These are phyloP conservation scores for Collybia nuda DNA, from an alignment of 768 basidiomycete genomes.

Conservation along the genomic window DNA sequence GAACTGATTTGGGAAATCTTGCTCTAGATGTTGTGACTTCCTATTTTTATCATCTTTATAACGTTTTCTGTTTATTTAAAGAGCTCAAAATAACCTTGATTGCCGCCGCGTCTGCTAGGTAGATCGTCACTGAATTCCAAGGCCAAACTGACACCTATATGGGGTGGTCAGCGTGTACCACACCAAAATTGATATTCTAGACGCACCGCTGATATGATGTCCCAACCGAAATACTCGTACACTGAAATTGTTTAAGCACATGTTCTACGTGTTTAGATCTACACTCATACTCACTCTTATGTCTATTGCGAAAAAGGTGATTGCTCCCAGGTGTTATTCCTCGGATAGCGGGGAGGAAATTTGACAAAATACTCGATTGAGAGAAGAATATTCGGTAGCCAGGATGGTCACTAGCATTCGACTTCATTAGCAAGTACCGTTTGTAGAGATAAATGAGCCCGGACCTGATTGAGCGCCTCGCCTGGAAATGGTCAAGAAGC, in stretches of 20 bases:
- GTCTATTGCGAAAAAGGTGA: slow-evolving; percentile 25
- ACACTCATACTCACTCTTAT: slow-evolving; percentile 23
- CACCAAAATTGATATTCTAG: no score
- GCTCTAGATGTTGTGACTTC: slow-evolving; percentile 47
- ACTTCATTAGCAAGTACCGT: not conserved
- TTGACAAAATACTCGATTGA: slow-evolving; percentile 18
- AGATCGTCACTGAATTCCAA: slow-evolving; percentile 15
- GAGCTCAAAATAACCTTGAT: slow-evolving; percentile 34
- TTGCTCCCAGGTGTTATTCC: slow-evolving; percentile 29
- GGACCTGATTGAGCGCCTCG: slow-evolving; percentile 26
- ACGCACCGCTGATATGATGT: no score
- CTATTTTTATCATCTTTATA: slow-evolving; percentile 23
- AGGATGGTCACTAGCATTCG: slow-evolving; percentile 26
- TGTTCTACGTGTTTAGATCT: not conserved
- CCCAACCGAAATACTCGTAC: slow-evolving; percentile 26
- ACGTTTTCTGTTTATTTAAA: not conserved
- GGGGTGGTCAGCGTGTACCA: not conserved
- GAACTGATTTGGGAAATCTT: slow-evolving; percentile 56
- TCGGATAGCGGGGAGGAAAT: slow-evolving; percentile 24
- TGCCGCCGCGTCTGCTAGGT: slow-evolving; percentile 37
- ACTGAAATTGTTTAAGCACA: slow-evolving; percentile 13
- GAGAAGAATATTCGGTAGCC: slow-evolving; percentile 31
- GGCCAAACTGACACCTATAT: slow-evolving; percentile 27
- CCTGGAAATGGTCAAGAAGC: slow-evolving; percentile 19
- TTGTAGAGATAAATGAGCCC: slow-evolving; percentile 1